Conservation (phyloP, 306 rosid genomes). For the Hylodesmum podocarpum region DNA sequence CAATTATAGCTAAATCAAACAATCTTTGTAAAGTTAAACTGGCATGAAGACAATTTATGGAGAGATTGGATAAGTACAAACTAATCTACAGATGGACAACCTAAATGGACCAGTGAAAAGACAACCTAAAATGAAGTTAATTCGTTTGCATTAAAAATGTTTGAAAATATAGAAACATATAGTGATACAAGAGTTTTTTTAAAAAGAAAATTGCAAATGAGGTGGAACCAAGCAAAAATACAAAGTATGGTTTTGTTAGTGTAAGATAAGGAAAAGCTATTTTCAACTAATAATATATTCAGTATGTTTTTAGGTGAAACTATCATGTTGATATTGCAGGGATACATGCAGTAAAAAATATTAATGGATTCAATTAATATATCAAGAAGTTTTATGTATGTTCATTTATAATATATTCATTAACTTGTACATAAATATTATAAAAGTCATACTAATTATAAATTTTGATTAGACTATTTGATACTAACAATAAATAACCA, state of each 20-base stretch:
- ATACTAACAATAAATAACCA: no score
- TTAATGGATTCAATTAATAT: no score
- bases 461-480: no score
- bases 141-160: background rate
- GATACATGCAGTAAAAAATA: no score
- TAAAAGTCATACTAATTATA: no score
- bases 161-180: background rate
- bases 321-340: no score
- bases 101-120: background rate
- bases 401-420: no score
- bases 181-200: background rate
- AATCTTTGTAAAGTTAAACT: background rate
- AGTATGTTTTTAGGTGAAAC: background rate
- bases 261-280: background rate
- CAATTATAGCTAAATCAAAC: no score
- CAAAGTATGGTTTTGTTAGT: background rate
- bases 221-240: no score
- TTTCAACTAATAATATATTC: background rate
- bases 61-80: background rate
- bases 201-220: background rate
- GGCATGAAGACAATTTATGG: background rate
- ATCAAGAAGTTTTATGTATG: no score
- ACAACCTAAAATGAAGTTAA: background rate
- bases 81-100: no score
- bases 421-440: no score